phyloP scores from a whole-genome alignment of 2,329 filamentous ascomycete species.

The Ceratocystis eucalypticola region DNA sequence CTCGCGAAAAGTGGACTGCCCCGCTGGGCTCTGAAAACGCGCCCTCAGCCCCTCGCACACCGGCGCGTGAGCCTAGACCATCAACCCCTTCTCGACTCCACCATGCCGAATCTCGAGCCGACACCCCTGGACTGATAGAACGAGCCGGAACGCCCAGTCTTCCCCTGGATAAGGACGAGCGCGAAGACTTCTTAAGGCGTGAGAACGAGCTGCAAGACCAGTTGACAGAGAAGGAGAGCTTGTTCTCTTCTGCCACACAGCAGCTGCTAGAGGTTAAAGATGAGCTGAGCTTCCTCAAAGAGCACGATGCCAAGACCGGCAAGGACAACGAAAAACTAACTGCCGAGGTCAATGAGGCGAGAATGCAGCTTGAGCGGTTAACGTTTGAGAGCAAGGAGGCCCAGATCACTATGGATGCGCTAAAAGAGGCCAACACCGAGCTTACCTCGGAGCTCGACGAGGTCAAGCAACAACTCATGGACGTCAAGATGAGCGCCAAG shows the following conservation, averaged over 20 bases:
- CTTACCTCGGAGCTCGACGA: conserved; percentile 86
- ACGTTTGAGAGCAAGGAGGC: conserved; percentile 95
- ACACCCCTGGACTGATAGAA: conserved; percentile 57
- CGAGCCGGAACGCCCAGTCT: conserved; percentile 77
- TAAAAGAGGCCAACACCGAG: conserved; percentile 92
- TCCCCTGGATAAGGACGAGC: conserved; percentile 86
- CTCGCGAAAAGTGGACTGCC: conserved; percentile 74
- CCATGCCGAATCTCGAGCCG: conserved; percentile 46
- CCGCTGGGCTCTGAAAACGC: conserved; percentile 30
- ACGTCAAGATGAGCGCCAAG: conserved; percentile 92
- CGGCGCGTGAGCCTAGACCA: conserved; percentile 35
- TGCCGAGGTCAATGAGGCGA: conserved; percentile 78
- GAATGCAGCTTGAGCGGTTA: conserved; percentile 92
- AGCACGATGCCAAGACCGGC: conserved; percentile 66
- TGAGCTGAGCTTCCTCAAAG: conserved; percentile 72
- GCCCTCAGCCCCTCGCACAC: conserved; percentile 25
- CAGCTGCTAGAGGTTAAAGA: conserved; percentile 70
- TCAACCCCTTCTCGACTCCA: conserved; percentile 29
- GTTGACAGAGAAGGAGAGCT: conserved; percentile 79
- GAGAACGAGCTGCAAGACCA: conserved; percentile 98
- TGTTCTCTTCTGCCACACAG: conserved; percentile 66
- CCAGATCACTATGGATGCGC: conserved; percentile 89
- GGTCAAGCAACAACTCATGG: conserved; percentile 86
- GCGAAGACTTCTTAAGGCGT: conserved; percentile 84
- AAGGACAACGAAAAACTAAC: conserved; percentile 84